Evolutionary conservation across 371 early-diverging fungal species (phyloP).

Genomic region (Dichotomocladium elegans): DNA sequence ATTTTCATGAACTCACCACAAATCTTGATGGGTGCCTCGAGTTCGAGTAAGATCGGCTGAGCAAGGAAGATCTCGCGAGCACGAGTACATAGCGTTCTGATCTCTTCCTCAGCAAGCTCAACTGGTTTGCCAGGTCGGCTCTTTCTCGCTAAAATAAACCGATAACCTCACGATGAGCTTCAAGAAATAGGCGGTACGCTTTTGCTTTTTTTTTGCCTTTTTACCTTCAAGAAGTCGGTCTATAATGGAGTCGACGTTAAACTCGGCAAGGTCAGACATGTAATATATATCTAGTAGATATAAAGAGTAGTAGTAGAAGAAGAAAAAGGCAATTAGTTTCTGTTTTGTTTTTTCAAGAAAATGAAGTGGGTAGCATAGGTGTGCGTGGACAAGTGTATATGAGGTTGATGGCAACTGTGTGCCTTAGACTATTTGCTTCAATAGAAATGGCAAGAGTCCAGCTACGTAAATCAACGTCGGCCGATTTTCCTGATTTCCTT

Average conservation of each 20-base stretch:
- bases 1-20: constrained; percentile 71
- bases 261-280: constrained; percentile 13
- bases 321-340: too few relatives aligned
- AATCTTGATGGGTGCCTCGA: constrained; percentile 96
- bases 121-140: constrained; percentile 89
- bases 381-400: too few relatives aligned
- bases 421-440: too few relatives aligned
- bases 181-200: background rate
- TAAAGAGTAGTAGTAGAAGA: too few relatives aligned
- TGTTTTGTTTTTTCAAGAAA: too few relatives aligned
- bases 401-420: too few relatives aligned
- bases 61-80: constrained; percentile 89
- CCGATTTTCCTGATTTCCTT: too few relatives aligned
- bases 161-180: background rate
- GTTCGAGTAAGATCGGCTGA: constrained; percentile 93
- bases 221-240: constrained; percentile 24
- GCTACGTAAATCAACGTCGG: too few relatives aligned
- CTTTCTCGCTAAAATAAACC: constrained; percentile 71
- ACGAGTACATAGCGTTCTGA: constrained; percentile 80
- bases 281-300: too few relatives aligned
- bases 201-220: background rate
- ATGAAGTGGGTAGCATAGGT: too few relatives aligned
- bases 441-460: too few relatives aligned
- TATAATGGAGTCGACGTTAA: constrained; percentile 19
- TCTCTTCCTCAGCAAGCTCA: constrained; percentile 80